phyloP scores from a whole-genome alignment of 257 asterid genomes.

The Solanum virginianum region DNA sequence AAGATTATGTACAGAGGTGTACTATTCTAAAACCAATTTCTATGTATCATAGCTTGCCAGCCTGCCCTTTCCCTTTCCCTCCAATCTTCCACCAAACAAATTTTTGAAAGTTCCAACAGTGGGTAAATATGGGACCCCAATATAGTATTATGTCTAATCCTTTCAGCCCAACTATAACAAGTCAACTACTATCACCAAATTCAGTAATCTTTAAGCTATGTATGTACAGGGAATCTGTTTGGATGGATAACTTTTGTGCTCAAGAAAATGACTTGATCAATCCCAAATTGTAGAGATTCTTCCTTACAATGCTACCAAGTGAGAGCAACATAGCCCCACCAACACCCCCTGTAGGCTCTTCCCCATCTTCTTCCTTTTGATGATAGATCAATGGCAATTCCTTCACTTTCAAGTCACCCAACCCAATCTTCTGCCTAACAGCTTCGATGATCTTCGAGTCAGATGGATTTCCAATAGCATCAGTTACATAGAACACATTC shows the following conservation, averaged over 20 bases:
- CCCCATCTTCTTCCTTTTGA: constrained; percentile 34
- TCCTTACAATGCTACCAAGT: constrained; percentile 67
- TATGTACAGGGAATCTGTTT: constrained; percentile 19
- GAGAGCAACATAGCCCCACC: constrained; percentile 83
- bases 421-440: constrained; percentile 58
- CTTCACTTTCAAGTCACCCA: constrained; percentile 58
- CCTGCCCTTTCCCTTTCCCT: background rate
- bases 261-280: constrained; percentile 62
- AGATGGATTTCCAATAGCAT: constrained; percentile 47
- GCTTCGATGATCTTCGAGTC: constrained; percentile 53
- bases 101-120: background rate
- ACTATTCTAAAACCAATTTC: constrained; percentile 7
- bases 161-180: constrained; percentile 6
- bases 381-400: constrained; percentile 49
- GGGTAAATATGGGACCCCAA: background rate
- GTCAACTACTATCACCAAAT: constrained; percentile 20
- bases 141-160: background rate
- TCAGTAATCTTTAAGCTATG: constrained; percentile 5
- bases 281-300: constrained; percentile 83
- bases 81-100: constrained; percentile 1
- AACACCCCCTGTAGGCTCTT: constrained; percentile 20
- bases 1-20: constrained; percentile 4
- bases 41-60: background rate
- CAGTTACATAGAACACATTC: constrained; percentile 73
- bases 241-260: background rate